Base-by-base conservation (phyloP, 2,329 filamentous ascomycete species). In the Helotiales sp. region DNA sequence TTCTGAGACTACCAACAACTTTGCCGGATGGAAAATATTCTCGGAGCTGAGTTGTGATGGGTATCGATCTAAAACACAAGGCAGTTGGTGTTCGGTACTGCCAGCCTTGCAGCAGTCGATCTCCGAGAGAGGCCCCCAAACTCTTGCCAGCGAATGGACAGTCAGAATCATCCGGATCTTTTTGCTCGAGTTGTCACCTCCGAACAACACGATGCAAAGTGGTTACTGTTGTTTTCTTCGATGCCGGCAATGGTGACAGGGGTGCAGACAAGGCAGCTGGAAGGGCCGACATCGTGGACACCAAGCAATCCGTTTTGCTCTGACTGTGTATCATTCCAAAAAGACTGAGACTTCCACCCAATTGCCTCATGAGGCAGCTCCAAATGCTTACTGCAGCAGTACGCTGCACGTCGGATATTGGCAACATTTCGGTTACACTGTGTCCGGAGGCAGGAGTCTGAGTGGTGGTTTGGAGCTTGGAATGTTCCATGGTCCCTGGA, bases 401-500 rank as follows among this genome's bases (percentile, higher is more conserved):
- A 3, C 10, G 36, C 3, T 40, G 17, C 3, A 40, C 24, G 36
- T 17, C 36, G 24, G 36, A 40, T 40, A 40, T 19, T 19, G 36
- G 31, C 10, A 34, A 34, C 12, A 34, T 5, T 5, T 15, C n/a
- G 4, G 31, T 4, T 5, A 7, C 6, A 19, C n/a, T 4, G 17
- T 9, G 17, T 40, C n/a, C n/a, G n/a, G n/a, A 17, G 17, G 36
- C 12, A 38, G 34, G 34, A 40, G 36, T n/a, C 36, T 40, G 36
- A 40, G 24, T 1, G 3, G n/a, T 22, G n/a, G n/a, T 5, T 40
- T 40, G 54, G 25, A n/a, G 19, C 10, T 36, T 24, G 29, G 49
- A 52, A 57, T 40, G 22, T 57, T 57, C 54, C 48, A 38, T 44
- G 10, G 52, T 48, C 54, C 54, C 30, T 52, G 38, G n/a, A n/a